Evolutionary conservation across 176 grass and related monocot species (phyloP), one percentile per base, ranked within the genome.

Genomic region (Eragrostis nindensis): DNA sequence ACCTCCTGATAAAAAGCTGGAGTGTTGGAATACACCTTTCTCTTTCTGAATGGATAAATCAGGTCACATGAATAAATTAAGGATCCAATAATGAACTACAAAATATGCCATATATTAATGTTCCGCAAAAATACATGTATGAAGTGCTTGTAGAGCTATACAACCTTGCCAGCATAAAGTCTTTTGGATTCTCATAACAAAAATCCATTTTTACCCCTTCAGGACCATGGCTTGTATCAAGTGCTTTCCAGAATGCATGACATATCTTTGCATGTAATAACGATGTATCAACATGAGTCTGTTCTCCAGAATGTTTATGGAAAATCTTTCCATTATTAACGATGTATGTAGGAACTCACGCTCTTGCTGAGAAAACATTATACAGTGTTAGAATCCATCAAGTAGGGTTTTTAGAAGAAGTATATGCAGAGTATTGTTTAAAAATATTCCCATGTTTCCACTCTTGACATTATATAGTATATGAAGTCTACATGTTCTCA

Each of bases 1-100:
- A 74, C 95, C 95, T 80, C 95, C 92, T 62, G 95, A 92, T 80
- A 98, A 80, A 84, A 98, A 98, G 70, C 95, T 98, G 0, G 95
- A 98, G 67, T 98, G 95, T 73, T 98, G 95, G 70, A 98, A 98
- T 40, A 89, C 73, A 46, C 95, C 95, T 89, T 73, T 98, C 86
- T 81, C 80, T 82, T 98, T 98, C 95, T 98, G 61, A 45, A 64
- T 43, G 66, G 6, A 42, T 7, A 88, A 88, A 40, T 70, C 64
- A 64, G n/a, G 65, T 62, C 77, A 45, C 22, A 83, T 25, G 19
- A 66, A 77, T 49, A 78, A 40, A 48, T 42, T 66, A 24, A 0
- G 5, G 53, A 47, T 49, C 22, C 55, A 44, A 30, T 52, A 7
- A 16, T 62, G 50, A 48, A 43, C 12, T 75, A 44, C 39, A 29